phyloP scores from a whole-genome alignment of 2,329 filamentous ascomycete species.

The Colletotrichum graminicola region DNA sequence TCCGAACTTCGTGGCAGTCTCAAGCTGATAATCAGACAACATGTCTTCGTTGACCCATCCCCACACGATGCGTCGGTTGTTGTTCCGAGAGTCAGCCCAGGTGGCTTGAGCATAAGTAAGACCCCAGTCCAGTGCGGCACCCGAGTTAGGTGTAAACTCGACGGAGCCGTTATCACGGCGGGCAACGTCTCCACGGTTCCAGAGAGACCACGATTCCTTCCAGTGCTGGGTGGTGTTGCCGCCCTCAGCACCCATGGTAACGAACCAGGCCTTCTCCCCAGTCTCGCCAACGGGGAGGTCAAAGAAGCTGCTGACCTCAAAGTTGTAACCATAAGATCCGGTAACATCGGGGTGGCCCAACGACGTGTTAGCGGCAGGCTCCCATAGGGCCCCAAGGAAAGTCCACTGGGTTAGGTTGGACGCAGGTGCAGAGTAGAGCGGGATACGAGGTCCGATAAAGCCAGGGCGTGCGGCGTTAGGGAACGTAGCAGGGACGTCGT shows the following conservation, averaged over 20 bases:
- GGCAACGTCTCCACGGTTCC: conserved; percentile 40
- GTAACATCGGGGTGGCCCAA: conserved; percentile 40
- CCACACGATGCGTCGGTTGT: conserved; percentile 39
- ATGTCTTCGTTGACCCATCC: conserved; percentile 42
- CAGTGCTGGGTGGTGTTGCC: conserved; percentile 42
- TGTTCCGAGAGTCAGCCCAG: conserved; percentile 36
- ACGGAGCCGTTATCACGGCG: conserved; percentile 42
- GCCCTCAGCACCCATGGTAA: conserved; percentile 39
- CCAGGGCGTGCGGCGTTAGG: conserved; percentile 41
- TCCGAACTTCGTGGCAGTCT: conserved; percentile 38
- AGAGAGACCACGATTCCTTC: conserved; percentile 41
- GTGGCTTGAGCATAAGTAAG: conserved; percentile 42
- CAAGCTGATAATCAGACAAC: conserved; percentile 8
- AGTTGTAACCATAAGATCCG: conserved; percentile 42
- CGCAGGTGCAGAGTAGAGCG: conserved; percentile 40
- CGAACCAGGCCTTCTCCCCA: conserved; percentile 41
- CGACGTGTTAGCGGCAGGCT: conserved; percentile 39
- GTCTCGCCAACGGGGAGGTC: conserved; percentile 36
- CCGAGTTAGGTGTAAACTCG: conserved; percentile 37
- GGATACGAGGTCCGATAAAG: conserved; percentile 41
- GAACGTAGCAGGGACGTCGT: conserved; percentile 35
- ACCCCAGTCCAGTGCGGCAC: conserved; percentile 42
- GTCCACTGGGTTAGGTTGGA: conserved; percentile 41
- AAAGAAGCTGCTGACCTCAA: conserved; percentile 42
- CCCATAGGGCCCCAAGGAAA: conserved; percentile 43